Evolutionary conservation across 805 yeast species (phyloP), one percentile per base, ranked within the genome.

Genomic region (Kuraishia molischiana): DNA sequence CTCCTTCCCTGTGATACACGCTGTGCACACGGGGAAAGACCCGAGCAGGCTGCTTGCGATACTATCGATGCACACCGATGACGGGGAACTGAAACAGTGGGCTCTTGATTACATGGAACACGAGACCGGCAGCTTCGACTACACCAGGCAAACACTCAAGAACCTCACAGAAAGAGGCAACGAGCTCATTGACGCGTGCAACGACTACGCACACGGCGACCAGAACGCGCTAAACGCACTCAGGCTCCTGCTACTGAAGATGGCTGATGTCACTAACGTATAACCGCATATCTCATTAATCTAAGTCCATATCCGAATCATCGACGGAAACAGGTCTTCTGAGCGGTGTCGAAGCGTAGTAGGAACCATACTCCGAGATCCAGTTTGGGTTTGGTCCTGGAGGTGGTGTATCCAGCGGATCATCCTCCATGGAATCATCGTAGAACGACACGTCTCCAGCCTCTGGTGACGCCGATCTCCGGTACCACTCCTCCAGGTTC

Each of bases 1-100:
- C 42, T 85, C 95, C 1, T 82, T 85, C 44, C 96, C 96, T 0
- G 76, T 89, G 2, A 70, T 89, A 14, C 92, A 85, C 54, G 69
- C 79, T 3, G 56, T 81, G 2, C 50, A 62, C 15, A 48, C 52
- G 26, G 63, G 62, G 35, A 42, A 49, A 2, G 43, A 48, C 1
- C 63, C 66, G 36, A 56, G 61, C 38, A 69, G 67, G 37, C 51
- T 78, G 9, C 43, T 67, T 38, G 65, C 67, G 34, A 75, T 78
- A n/a, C 54, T 81, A 39, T 64, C 62, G 40, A 64, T 68, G 45
- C 68, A 67, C 33, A 76, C 87, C 0, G 48, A 54, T 1, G 79
- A 78, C 49, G 50, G 45, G 3, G 61, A 63, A 5, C 47, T 72
- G 36, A 81, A 80, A 52, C 52, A 51, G 35, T 62, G 66, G 34